These are phyloP conservation scores for Nicotiana otophora DNA, from an alignment of 257 asterid genomes.

Conservation along the genomic window DNA sequence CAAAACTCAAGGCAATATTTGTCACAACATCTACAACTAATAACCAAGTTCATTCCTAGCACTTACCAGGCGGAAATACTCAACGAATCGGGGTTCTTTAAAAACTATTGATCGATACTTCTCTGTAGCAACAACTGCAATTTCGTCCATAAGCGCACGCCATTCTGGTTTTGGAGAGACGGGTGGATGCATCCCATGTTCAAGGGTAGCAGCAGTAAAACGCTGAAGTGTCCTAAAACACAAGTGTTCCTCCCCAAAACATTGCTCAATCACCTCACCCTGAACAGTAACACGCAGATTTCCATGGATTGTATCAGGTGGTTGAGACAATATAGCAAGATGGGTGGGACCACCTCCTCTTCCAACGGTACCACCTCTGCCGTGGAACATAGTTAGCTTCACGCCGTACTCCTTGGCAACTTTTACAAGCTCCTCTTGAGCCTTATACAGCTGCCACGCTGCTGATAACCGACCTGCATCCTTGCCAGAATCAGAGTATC, in stretches of 20 bases:
- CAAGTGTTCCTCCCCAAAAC: slow-evolving; percentile 49
- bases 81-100: slow-evolving; percentile 48
- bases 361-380: slow-evolving; percentile 58
- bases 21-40: not conserved
- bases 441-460: slow-evolving; percentile 54
- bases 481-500: slow-evolving; percentile 57
- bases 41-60: not conserved
- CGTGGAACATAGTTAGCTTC: slow-evolving; percentile 55
- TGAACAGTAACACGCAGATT: slow-evolving; percentile 50
- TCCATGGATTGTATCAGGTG: slow-evolving; percentile 51
- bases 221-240: slow-evolving; percentile 50
- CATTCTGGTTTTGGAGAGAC: slow-evolving; percentile 49
- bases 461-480: slow-evolving; percentile 57
- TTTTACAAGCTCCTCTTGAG: slow-evolving; percentile 50
- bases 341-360: slow-evolving; percentile 60
- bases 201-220: slow-evolving; percentile 48
- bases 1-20: slow-evolving; percentile 1
- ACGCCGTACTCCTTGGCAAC: slow-evolving; percentile 42
- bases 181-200: slow-evolving; percentile 51
- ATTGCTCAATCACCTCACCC: slow-evolving; percentile 53
- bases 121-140: slow-evolving; percentile 33
- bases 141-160: slow-evolving; percentile 50
- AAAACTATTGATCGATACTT: slow-evolving; percentile 45
- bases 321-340: slow-evolving; percentile 58
- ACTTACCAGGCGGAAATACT: slow-evolving; percentile 52